phyloP scores from a whole-genome alignment of 495 filamentous ascomycete species.

The Extremus antarcticus region DNA sequence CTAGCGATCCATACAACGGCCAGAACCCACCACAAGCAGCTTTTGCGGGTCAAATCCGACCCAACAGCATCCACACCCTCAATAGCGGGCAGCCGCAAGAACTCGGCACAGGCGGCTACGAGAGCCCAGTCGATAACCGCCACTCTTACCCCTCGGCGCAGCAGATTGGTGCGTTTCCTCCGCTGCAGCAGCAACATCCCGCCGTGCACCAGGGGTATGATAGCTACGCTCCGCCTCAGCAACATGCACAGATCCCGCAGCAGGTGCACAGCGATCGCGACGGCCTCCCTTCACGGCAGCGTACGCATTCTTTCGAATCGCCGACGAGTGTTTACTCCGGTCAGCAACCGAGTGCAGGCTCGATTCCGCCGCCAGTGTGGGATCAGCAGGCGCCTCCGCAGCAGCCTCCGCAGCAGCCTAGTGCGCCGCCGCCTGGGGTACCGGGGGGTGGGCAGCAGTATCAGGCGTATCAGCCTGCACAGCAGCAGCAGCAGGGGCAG shows the following conservation, averaged over 20 bases:
- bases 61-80: conserved; percentile 24
- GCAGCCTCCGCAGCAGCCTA: background rate
- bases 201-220: background rate
- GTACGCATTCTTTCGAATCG: conserved; percentile 13
- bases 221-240: conserved; percentile 6
- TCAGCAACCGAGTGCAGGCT: background rate
- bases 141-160: conserved; percentile 18
- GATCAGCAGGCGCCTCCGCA: conserved; percentile 4
- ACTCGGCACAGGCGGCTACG: conserved; percentile 29
- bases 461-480: conserved; percentile 18
- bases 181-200: background rate
- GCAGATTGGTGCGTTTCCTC: background rate
- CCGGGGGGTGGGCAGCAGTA: conserved; percentile 9
- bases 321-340: conserved; percentile 2
- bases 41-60: conserved; percentile 13
- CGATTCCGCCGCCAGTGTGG: background rate
- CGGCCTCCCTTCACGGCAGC: conserved; percentile 6
- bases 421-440: conserved; percentile 6
- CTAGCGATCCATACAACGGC: conserved; percentile 1
- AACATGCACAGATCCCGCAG: conserved; percentile 5
- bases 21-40: background rate
- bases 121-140: conserved; percentile 29
- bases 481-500: background rate
- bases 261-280: conserved; percentile 8
- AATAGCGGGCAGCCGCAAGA: conserved; percentile 30